Evolutionary conservation across 2,329 filamentous ascomycete genomes (phyloP).

Genomic region (Parascedosporium putredinis): DNA sequence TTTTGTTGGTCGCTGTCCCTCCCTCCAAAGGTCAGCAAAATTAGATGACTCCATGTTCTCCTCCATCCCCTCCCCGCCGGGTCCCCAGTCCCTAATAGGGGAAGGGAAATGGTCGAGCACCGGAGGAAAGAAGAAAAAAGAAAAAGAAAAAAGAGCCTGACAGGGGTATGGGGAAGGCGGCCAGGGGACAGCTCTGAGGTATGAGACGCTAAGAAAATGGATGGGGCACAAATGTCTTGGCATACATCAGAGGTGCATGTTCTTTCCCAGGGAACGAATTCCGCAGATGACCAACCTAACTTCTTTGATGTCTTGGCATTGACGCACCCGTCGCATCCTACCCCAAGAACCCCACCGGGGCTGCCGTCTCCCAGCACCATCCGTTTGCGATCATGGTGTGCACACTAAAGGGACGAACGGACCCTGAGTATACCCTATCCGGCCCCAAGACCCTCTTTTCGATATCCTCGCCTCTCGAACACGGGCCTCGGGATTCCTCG

Average conservation of each 20-base stretch:
- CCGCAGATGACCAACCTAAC: not conserved
- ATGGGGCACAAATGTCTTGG: not conserved
- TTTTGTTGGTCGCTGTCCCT: too few species aligned
- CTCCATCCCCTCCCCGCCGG: too few species aligned
- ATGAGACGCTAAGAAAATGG: too few species aligned
- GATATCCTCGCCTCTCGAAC: too few species aligned
- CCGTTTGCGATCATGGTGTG: not conserved
- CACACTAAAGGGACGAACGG: not conserved
- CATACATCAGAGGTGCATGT: constrained; percentile 4
- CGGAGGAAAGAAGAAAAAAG: constrained; percentile 3
- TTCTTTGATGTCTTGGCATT: not conserved
- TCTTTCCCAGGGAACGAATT: not conserved
- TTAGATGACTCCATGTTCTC: too few species aligned
- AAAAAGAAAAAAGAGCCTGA: not conserved
- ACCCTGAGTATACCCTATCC: not conserved
- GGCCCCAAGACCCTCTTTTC: not conserved
- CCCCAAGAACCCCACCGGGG: not conserved
- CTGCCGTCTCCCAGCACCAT: not conserved
- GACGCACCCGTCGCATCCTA: not conserved
- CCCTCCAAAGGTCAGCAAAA: too few species aligned
- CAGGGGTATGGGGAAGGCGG: not conserved
- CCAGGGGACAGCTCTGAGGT: not conserved
- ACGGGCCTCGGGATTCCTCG: too few species aligned
- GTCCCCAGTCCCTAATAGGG: not conserved
- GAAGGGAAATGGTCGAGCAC: too few species aligned